A percentile compares a stretch with the other conserved stretches of the same genome.
phyloP scores from a whole-genome alignment of 108 stramenopile genomes.

The Fistulifera solaris region DNA sequence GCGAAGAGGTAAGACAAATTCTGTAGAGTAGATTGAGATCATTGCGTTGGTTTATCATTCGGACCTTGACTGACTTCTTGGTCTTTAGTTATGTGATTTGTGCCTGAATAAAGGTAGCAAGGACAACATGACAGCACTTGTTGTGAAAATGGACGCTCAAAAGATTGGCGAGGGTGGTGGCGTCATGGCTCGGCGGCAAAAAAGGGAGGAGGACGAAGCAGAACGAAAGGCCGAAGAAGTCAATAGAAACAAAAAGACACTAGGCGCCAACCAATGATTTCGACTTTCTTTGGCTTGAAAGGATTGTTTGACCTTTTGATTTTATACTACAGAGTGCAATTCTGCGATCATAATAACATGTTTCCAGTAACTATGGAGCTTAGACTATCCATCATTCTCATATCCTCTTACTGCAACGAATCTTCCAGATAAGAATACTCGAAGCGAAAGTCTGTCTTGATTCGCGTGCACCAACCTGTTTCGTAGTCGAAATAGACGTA shows the following conservation, averaged over 20 bases:
- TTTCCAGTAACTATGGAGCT: too few species aligned
- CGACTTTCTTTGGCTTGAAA: too few species aligned
- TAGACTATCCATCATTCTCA: too few species aligned
- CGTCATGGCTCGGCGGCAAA: constrained; percentile 41
- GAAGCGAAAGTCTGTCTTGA: constrained; percentile 96
- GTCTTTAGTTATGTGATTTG: constrained; percentile 21
- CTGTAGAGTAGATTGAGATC: not conserved
- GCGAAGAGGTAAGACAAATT: constrained; percentile 67
- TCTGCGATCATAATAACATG: too few species aligned
- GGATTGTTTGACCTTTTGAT: too few species aligned
- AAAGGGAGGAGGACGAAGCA: constrained; percentile 12
- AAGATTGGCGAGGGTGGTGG: constrained; percentile 62
- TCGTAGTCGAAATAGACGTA: constrained; percentile 99
- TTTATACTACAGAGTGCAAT: too few species aligned
- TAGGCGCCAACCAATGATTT: too few species aligned
- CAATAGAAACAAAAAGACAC: constrained; percentile 1
- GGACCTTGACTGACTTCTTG: not conserved
- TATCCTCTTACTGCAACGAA: constrained; percentile 47
- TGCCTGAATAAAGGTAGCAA: constrained; percentile 71
- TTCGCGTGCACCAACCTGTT: constrained; percentile 95
- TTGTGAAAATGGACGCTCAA: constrained; percentile 59
- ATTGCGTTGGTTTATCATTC: not conserved
- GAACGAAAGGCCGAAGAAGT: constrained; percentile 1
- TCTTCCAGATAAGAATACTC: constrained; percentile 97
- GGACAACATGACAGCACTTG: constrained; percentile 80